These are phyloP conservation scores for Macaranga tanarius DNA, from an alignment of 441 rosid genomes.

Conservation along the genomic window DNA sequence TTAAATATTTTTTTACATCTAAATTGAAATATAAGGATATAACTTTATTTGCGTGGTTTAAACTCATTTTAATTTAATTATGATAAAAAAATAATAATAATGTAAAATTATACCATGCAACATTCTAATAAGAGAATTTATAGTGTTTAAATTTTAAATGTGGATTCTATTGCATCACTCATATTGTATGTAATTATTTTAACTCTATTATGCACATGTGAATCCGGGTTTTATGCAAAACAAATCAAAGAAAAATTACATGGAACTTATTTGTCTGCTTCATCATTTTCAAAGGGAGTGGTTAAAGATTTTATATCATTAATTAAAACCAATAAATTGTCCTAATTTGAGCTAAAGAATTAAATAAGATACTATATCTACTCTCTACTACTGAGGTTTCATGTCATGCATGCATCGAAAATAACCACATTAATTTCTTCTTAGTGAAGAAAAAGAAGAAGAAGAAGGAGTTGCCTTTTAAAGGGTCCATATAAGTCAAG, in stretches of 20 bases:
- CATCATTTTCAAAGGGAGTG: slow-evolving; percentile 58
- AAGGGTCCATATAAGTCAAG: slow-evolving; percentile 38
- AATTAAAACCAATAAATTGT: slow-evolving; percentile 25
- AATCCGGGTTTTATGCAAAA: slow-evolving; percentile 53
- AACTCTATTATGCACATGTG: slow-evolving; percentile 38
- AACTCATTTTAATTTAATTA: too few species aligned
- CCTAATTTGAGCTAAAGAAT: slow-evolving; percentile 2
- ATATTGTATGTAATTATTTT: background rate
- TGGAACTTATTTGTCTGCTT: slow-evolving; percentile 44
- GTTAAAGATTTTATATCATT: slow-evolving; percentile 33
- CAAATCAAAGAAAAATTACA: slow-evolving; percentile 24
- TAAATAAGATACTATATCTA: slow-evolving; percentile 8
- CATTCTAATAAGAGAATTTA: too few species aligned
- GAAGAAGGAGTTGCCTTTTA: background rate
- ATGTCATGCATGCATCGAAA: slow-evolving; percentile 25
- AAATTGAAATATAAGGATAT: too few species aligned
- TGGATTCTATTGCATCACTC: background rate
- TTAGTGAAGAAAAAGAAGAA: slow-evolving; percentile 19
- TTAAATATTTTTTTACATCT: too few species aligned
- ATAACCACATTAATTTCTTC: slow-evolving; percentile 28
- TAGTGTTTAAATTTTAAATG: slow-evolving; percentile 20
- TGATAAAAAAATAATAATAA: too few species aligned
- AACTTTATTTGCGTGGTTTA: too few species aligned
- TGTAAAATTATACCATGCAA: slow-evolving; percentile 8
- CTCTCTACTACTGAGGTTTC: slow-evolving; percentile 3